Percentiles rank a stretch among this genome's conserved stretches.
These are phyloP conservation scores for Aureoboletus auriporus DNA, from an alignment of 768 basidiomycete genomes.

Conservation along the genomic window DNA sequence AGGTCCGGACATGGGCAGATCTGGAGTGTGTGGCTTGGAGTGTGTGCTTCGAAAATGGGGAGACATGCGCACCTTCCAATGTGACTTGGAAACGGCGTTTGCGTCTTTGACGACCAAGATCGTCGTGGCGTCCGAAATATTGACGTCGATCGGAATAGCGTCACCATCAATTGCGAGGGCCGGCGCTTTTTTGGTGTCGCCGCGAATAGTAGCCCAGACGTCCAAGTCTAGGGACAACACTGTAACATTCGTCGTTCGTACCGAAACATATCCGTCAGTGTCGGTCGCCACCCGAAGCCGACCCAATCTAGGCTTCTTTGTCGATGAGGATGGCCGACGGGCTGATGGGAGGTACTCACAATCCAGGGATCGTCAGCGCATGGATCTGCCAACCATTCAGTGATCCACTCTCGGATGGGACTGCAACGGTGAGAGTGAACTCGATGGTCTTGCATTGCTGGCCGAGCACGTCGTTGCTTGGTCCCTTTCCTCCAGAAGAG, in stretches of 20 bases:
- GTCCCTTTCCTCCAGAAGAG: neutral
- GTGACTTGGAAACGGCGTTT: neutral
- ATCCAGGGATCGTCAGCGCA: conserved; percentile 57
- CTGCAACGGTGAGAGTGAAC: conserved; percentile 73
- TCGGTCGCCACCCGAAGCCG: conserved; percentile 16
- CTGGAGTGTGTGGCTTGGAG: neutral
- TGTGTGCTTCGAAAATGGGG: neutral
- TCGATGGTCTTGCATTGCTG: neutral
- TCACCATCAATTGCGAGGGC: conserved; percentile 14
- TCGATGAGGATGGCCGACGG: neutral
- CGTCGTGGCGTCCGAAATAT: neutral
- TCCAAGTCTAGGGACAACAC: conserved; percentile 19
- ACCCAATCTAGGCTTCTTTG: conserved; percentile 8
- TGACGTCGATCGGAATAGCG: neutral
- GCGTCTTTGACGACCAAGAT: conserved; percentile 11
- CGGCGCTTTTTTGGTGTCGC: neutral
- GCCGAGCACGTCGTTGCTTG: neutral
- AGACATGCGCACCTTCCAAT: conserved; percentile 21
- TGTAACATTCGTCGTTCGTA: conserved; percentile 24
- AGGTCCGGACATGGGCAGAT: neutral
- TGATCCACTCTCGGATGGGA: conserved; percentile 65
- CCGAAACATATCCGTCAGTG: conserved; percentile 3
- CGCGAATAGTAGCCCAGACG: neutral
- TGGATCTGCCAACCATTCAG: conserved; percentile 69
- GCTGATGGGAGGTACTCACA: conserved; percentile 39